Conservation (phyloP, 2,329 filamentous ascomycete species). For the Gremmenia infestans region DNA sequence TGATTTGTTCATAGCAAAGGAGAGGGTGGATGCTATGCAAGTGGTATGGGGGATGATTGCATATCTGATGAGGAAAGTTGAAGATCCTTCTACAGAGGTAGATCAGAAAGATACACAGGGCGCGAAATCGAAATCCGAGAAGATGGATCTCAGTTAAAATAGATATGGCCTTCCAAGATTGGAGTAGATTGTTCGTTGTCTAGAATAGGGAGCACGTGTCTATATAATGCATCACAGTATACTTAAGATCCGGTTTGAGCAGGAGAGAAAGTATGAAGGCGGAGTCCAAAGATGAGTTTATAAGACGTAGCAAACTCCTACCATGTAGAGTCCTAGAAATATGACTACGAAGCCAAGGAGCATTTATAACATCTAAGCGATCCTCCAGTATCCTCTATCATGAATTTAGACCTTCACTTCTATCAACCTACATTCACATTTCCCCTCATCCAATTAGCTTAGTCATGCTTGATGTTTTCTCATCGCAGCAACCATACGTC, state of each 20-base stretch:
- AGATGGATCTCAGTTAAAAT: slow-evolving; percentile 18
- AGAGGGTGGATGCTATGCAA: slow-evolving; percentile 52
- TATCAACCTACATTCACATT: too few relatives aligned
- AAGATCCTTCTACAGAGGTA: not conserved
- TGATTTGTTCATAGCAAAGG: slow-evolving; percentile 51
- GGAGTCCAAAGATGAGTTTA: too few relatives aligned
- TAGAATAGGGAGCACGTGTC: not conserved
- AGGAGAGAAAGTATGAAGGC: too few relatives aligned
- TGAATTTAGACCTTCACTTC: too few relatives aligned
- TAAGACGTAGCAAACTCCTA: too few relatives aligned
- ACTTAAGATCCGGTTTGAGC: not conserved
- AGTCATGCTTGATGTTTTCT: too few relatives aligned
- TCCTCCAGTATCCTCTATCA: too few relatives aligned
- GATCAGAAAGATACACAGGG: not conserved
- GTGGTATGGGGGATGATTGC: slow-evolving; percentile 56
- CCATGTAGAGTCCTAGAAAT: too few relatives aligned
- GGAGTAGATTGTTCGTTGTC: not conserved
- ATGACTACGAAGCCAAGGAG: too few relatives aligned
- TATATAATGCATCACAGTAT: not conserved
- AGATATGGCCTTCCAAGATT: not conserved
- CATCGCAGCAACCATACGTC: too few relatives aligned
- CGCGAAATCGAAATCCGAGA: slow-evolving; percentile 3
- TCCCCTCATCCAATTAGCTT: too few relatives aligned
- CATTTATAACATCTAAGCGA: too few relatives aligned
- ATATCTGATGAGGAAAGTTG: slow-evolving; percentile 48